Percentiles rank a stretch among this genome's conserved stretches.
Conservation (phyloP, 1,284 basidiomycete species). For the Cryptococcus neoformans region DNA sequence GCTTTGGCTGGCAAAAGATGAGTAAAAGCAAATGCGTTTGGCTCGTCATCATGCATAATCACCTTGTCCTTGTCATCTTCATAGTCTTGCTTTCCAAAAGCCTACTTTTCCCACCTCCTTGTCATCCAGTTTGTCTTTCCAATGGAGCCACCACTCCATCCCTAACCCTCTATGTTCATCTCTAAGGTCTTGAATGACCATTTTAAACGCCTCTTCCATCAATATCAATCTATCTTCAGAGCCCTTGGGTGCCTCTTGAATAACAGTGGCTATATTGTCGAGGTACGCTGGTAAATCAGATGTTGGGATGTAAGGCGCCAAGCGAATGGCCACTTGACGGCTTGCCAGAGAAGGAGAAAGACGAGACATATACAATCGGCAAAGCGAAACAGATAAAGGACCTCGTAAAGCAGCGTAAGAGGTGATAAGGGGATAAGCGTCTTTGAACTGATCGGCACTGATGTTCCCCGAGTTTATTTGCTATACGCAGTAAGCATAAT, state of each 20-base stretch:
- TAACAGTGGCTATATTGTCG: constrained; percentile 19
- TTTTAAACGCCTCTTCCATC: constrained; percentile 22
- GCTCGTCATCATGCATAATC: neutral
- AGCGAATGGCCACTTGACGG: constrained; percentile 15
- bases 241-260: constrained; percentile 9
- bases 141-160: constrained; percentile 37
- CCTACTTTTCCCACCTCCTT: neutral
- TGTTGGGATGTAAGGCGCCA: constrained; percentile 16
- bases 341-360: constrained; percentile 7
- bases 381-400: constrained; percentile 2
- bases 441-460: constrained; percentile 25
- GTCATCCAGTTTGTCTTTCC: constrained; percentile 15
- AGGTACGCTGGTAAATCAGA: constrained; percentile 20
- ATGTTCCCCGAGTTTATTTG: constrained; percentile 20
- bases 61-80: neutral
- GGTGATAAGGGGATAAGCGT: constrained; percentile 25
- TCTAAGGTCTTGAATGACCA: constrained; percentile 28
- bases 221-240: constrained; percentile 25
- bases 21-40: neutral
- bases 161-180: constrained; percentile 29
- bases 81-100: constrained; percentile 7
- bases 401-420: constrained; percentile 16
- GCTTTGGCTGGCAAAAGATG: neutral
- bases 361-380: constrained; percentile 6
- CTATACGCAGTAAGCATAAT: constrained; percentile 3